Base-by-base conservation (phyloP, 331 rosid genomes). In the Telfairia occidentalis region DNA sequence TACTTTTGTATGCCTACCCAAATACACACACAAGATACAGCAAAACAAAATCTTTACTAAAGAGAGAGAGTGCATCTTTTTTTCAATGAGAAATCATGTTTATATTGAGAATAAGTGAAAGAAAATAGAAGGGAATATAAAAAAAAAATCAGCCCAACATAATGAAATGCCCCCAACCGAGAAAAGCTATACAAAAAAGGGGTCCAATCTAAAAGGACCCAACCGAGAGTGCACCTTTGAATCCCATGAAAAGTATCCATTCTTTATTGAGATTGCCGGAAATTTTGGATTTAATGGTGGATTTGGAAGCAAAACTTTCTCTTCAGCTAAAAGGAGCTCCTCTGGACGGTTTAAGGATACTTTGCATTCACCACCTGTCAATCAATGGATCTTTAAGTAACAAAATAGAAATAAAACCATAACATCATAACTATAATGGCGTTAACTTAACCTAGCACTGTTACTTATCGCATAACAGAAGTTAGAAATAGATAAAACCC, bases 161-260 rank as follows among this genome's bases (percentile, higher is more conserved):
- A n/a, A n/a, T n/a, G n/a, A n/a, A n/a, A n/a, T n/a, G n/a, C n/a
- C n/a, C n/a, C n/a, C n/a, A n/a, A n/a, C n/a, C n/a, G n/a, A n/a
- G n/a, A n/a, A n/a, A n/a, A n/a, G n/a, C n/a, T n/a, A n/a, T n/a
- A n/a, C n/a, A n/a, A n/a, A n/a, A n/a, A n/a, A n/a, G n/a, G n/a
- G n/a, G n/a, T n/a, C n/a, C n/a, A n/a, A n/a, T n/a, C n/a, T n/a
- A n/a, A n/a, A n/a, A n/a, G n/a, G n/a, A n/a, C n/a, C n/a, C n/a
- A n/a, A n/a, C n/a, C n/a, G 49, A 43, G 43, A 34, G 21, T 37
- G 55, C 70, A 94, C 98, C 98, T 91, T 87, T 8, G 84, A 66
- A 81, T 94, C 96, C 98, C 98, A 92, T 57, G 98, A 89, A 84
- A 89, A 94, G 84, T 73, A 63, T 79, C 98, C 98, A 58, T 94